Base-by-base conservation (phyloP, 495 filamentous ascomycete genomes). In the Aspergillus cavernicola region DNA sequence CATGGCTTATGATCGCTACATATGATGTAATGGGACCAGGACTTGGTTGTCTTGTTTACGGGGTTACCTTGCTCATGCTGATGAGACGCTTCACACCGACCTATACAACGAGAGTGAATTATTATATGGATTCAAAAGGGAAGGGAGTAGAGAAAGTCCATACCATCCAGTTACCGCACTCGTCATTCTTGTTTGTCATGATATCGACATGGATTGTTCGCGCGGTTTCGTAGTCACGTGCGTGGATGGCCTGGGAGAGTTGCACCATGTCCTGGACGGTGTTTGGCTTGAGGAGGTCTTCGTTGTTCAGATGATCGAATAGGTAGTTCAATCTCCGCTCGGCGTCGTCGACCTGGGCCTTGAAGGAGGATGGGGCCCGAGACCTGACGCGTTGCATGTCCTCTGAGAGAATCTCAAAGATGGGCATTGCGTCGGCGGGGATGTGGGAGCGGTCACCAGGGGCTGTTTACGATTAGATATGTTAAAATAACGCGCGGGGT, bases 81-180 rank as follows among this genome's bases (percentile, higher is more conserved):
- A 97, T 90, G 59, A 97, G 76, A 50, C 92, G 82, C 75, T 95
- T 97, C 22, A 97, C 86, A 56, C 92, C 92, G 55, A 90, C 86
- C 89, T 95, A 51, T 20, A 26, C n/a, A n/a, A n/a, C n/a, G 19
- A 13, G 32, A 37, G 53, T 59, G 51, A 50, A 44, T 45, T 38
- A 44, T 29, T 12, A 50, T 9, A n/a, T 15, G 29, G 19, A 6
- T 18, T 9, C 13, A 40, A n/a, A n/a, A 18, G 3, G 19, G 7
- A 39, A 1, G n/a, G 13, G 18, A 29, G 19, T 36, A 22, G 12
- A 11, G 10, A 43, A 31, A 11, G 20, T 33, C 45, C 88, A 79
- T 74, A 95, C 91, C 92, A 97, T 95, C 93, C 95, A 97, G 59
- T 89, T 85, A 29, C 86, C 87, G 60, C 90, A 95, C 68, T 97